Evolutionary conservation across 73 alveolate species (phyloP).

Genomic region (Paramecium sexaurelia): DNA sequence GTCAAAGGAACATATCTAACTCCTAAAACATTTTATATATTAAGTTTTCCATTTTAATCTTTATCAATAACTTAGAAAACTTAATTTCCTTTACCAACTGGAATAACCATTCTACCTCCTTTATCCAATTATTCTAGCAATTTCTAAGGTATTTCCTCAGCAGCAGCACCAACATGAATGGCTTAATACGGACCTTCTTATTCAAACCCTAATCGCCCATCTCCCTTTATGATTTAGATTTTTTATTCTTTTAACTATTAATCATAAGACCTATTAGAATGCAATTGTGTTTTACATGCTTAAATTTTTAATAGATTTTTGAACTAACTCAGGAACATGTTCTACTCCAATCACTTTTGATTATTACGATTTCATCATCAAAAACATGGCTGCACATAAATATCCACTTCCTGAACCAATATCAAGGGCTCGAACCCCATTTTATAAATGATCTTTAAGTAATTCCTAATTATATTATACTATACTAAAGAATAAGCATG

Average conservation of each 20-base stretch:
- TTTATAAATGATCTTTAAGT: constrained; percentile 70
- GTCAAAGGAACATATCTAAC: constrained; percentile 88
- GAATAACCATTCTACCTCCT: constrained; percentile 85
- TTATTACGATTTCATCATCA: constrained; percentile 70
- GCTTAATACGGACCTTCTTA: constrained; percentile 87
- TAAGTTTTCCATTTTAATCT: constrained; percentile 72
- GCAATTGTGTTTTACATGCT: not conserved
- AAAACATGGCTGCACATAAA: constrained; percentile 74
- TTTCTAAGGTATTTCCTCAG: constrained; percentile 74
- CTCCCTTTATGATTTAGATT: constrained; percentile 76
- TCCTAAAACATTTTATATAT: constrained; percentile 56
- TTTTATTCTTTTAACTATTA: constrained; percentile 8
- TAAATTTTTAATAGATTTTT: constrained; percentile 60
- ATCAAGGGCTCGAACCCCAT: constrained; percentile 80
- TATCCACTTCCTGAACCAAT: constrained; percentile 94
- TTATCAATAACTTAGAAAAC: constrained; percentile 69
- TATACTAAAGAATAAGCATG: constrained; percentile 84
- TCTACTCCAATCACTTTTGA: constrained; percentile 84
- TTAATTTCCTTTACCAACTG: constrained; percentile 79
- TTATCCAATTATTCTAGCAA: constrained; percentile 78
- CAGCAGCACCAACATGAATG: constrained; percentile 95
- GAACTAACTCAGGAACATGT: constrained; percentile 80
- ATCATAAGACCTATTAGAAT: not conserved
- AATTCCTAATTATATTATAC: constrained; percentile 60
- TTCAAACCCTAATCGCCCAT: constrained; percentile 89